Percentiles rank a stretch among this genome's conserved stretches.
Evolutionary conservation across 768 basidiomycete genomes (phyloP).

Genomic region (Pulveroboletus sp.): DNA sequence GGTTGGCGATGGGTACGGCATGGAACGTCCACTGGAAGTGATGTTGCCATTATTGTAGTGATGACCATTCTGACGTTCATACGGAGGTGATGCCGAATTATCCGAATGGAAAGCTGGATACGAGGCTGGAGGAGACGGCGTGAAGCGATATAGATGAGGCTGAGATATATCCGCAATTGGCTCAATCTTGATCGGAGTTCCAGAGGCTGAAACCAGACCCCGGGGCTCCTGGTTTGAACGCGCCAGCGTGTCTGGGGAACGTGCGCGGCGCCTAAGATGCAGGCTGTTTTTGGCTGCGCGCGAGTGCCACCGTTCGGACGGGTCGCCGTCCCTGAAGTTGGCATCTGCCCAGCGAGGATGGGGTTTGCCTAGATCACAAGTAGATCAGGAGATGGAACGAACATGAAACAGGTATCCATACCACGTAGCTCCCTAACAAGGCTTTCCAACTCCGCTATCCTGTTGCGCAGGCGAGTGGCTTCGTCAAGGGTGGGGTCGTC

Average conservation of each 20-base stretch:
- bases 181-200: slow-evolving; percentile 68
- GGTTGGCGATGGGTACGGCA: slow-evolving; percentile 33
- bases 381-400: slow-evolving; percentile 7
- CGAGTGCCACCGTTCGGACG: slow-evolving; percentile 83
- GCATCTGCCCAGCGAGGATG: slow-evolving; percentile 84
- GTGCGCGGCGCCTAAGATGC: slow-evolving; percentile 37
- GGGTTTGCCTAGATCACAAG: slow-evolving; percentile 58
- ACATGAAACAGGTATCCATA: slow-evolving; percentile 29
- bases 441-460: slow-evolving; percentile 91
- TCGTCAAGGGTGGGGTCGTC: slow-evolving; percentile 89
- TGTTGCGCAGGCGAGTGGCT: slow-evolving; percentile 74
- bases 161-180: slow-evolving; percentile 44
- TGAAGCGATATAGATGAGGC: slow-evolving; percentile 63
- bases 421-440: slow-evolving; percentile 85
- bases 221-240: slow-evolving; percentile 35
- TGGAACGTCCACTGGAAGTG: slow-evolving; percentile 22
- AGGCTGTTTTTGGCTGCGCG: slow-evolving; percentile 66
- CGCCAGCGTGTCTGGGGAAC: slow-evolving; percentile 33
- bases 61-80: slow-evolving; percentile 33
- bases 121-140: slow-evolving; percentile 54
- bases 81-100: slow-evolving; percentile 32
- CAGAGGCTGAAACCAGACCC: slow-evolving; percentile 40
- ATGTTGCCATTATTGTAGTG: slow-evolving; percentile 30
- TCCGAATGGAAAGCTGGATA: slow-evolving; percentile 51
- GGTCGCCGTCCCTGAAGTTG: slow-evolving; percentile 74